Conservation (phyloP, 768 basidiomycete genomes). For the Mycena vitilis region DNA sequence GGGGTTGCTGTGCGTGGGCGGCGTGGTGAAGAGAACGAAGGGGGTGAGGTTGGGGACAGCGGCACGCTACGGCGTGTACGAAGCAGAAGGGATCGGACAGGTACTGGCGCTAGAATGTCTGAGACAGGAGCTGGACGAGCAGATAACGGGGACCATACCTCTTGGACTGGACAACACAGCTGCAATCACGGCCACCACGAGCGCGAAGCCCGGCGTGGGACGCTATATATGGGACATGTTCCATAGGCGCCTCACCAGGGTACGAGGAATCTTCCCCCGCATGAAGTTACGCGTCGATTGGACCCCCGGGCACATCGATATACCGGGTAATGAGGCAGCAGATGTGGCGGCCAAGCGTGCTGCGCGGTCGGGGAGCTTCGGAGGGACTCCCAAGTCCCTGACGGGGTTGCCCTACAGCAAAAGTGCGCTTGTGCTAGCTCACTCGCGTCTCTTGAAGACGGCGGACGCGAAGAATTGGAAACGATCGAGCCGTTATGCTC, state of each 20-base stretch:
- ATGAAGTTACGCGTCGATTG: not conserved
- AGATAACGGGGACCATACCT: not conserved
- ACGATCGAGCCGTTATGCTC: not conserved
- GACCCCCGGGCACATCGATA: slow-evolving; percentile 17
- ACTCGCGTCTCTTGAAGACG: not conserved
- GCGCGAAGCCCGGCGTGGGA: not conserved
- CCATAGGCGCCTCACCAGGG: not conserved
- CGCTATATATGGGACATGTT: slow-evolving; percentile 12
- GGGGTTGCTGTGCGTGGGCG: not conserved
- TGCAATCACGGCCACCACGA: not conserved
- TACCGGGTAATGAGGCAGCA: slow-evolving; percentile 14
- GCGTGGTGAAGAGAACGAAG: slow-evolving; percentile 13
- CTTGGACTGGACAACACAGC: slow-evolving; percentile 11
- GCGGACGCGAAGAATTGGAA: not conserved
- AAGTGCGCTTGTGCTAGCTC: not conserved
- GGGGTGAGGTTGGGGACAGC: slow-evolving; percentile 8
- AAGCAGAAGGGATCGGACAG: slow-evolving; percentile 5
- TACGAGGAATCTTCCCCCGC: not conserved
- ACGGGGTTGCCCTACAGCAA: slow-evolving; percentile 7
- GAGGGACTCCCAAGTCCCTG: not conserved
- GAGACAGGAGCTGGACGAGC: not conserved
- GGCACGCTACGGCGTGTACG: slow-evolving; percentile 6
- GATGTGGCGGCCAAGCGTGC: slow-evolving; percentile 15
- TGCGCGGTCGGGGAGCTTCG: not conserved
- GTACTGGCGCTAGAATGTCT: slow-evolving; percentile 14